These are phyloP conservation scores for Fonsecaea pedrosoi DNA, from an alignment of 2,329 filamentous ascomycete genomes.

Conservation along the genomic window DNA sequence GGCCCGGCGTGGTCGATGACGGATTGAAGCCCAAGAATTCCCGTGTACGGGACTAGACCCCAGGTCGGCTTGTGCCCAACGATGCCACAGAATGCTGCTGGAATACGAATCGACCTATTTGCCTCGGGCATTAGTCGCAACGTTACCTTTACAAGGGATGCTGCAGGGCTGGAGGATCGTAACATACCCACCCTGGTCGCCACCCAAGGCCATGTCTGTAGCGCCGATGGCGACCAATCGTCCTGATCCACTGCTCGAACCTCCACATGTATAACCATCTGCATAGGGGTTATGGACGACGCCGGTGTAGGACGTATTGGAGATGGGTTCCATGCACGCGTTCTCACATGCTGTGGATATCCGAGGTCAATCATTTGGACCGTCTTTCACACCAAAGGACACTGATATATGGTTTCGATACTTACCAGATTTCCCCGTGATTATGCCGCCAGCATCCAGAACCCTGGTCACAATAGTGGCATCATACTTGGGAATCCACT, in stretches of 20 bases:
- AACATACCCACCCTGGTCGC: slow-evolving; percentile 46
- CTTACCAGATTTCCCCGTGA: slow-evolving; percentile 51
- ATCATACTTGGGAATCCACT: slow-evolving; percentile 49
- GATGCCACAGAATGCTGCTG: slow-evolving; percentile 57
- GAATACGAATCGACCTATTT: slow-evolving; percentile 50
- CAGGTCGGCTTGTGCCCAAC: slow-evolving; percentile 59
- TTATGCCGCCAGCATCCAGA: slow-evolving; percentile 51
- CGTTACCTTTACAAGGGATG: not conserved
- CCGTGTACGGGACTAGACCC: slow-evolving; percentile 58
- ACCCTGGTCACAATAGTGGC: slow-evolving; percentile 55
- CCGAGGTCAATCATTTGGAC: not conserved
- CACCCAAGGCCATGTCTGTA: slow-evolving; percentile 43
- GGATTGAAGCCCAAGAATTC: slow-evolving; percentile 54
- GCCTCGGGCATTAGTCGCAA: slow-evolving; percentile 33
- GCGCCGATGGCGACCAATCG: slow-evolving; percentile 51
- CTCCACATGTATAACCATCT: slow-evolving; percentile 49
- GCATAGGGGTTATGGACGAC: slow-evolving; percentile 58
- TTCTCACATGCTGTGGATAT: slow-evolving; percentile 55
- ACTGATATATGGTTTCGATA: slow-evolving; percentile 50
- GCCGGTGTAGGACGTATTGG: slow-evolving; percentile 53
- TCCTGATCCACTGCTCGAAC: slow-evolving; percentile 54
- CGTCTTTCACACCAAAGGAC: slow-evolving; percentile 55
- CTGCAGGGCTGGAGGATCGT: not conserved
- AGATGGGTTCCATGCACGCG: slow-evolving; percentile 53
- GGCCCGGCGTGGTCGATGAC: slow-evolving; percentile 59